phyloP scores from a whole-genome alignment of 1,284 basidiomycete species.

The Tilletia caries region DNA sequence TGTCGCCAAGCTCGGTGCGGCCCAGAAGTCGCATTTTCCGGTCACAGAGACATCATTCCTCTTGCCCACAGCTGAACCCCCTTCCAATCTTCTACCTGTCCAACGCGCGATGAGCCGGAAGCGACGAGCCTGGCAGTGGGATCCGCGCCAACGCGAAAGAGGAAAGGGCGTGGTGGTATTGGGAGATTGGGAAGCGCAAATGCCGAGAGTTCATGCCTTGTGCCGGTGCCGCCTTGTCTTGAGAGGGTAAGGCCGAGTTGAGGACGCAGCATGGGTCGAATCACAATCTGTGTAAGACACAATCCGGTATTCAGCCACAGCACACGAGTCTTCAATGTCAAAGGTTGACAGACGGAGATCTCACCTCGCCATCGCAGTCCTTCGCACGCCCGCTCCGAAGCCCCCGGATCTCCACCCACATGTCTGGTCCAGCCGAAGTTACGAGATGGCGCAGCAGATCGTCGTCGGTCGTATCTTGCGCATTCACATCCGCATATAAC shows the following conservation, averaged over 20 bases:
- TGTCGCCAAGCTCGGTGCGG: too few species aligned
- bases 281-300: not conserved
- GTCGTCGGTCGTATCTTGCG: slow-evolving; percentile 29
- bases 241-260: not conserved
- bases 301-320: not conserved
- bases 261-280: not conserved
- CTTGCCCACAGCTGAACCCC: slow-evolving; percentile 9
- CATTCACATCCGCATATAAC: slow-evolving; percentile 22
- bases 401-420: slow-evolving; percentile 38
- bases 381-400: slow-evolving; percentile 32
- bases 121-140: not conserved
- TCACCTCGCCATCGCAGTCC: slow-evolving; percentile 40
- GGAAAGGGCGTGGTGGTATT: not conserved
- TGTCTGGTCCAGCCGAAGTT: slow-evolving; percentile 22
- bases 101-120: not conserved
- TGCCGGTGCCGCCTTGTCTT: not conserved
- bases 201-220: not conserved
- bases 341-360: not conserved
- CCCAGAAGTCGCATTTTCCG: too few species aligned
- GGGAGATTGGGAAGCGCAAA: not conserved
- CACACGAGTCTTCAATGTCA: not conserved
- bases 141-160: not conserved
- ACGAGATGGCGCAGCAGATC: slow-evolving; percentile 21
- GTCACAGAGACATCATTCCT: slow-evolving; percentile 11
- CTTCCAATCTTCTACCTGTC: not conserved